A percentile compares a stretch with the other conserved stretches of the same genome.
Conservation (phyloP, 495 filamentous ascomycete species). For the Penicillium alfredii region DNA sequence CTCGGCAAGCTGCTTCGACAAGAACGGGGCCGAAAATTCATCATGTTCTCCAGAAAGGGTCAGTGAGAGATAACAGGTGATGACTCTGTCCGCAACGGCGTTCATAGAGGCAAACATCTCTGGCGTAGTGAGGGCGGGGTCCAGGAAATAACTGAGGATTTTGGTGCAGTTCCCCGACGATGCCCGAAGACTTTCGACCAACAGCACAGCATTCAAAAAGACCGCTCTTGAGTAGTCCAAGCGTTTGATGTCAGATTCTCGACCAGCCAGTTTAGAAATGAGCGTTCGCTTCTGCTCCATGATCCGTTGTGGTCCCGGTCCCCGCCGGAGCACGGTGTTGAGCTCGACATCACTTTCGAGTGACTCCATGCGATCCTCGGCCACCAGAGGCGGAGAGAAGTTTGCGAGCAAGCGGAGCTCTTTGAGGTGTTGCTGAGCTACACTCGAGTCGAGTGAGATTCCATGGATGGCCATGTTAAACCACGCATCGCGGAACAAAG, state of each 20-base stretch:
- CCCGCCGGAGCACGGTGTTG: slow-evolving; percentile 81
- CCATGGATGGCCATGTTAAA: slow-evolving; percentile 95
- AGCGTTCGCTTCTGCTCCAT: slow-evolving; percentile 74
- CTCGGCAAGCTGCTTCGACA: slow-evolving; percentile 78
- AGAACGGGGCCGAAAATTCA: slow-evolving; percentile 72
- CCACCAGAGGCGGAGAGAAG: slow-evolving; percentile 76
- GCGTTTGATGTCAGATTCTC: slow-evolving; percentile 68
- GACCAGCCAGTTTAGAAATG: slow-evolving; percentile 61
- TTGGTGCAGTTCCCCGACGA: slow-evolving; percentile 81
- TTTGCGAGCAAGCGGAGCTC: slow-evolving; percentile 78
- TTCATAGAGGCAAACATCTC: slow-evolving; percentile 84
- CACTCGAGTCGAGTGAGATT: slow-evolving; percentile 64
- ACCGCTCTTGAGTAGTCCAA: slow-evolving; percentile 83
- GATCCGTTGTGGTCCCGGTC: slow-evolving; percentile 68
- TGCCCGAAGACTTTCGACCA: slow-evolving; percentile 80
- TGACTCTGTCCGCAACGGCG: slow-evolving; percentile 66
- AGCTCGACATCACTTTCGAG: slow-evolving; percentile 93
- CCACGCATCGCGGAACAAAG: slow-evolving; percentile 85
- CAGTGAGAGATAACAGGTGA: slow-evolving; percentile 66
- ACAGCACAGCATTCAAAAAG: slow-evolving; percentile 78
- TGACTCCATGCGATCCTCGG: slow-evolving; percentile 77
- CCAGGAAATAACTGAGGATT: slow-evolving; percentile 82
- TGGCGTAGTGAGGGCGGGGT: slow-evolving; percentile 72
- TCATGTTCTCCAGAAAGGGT: slow-evolving; percentile 64
- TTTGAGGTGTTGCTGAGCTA: slow-evolving; percentile 58